Base-by-base conservation (phyloP, 1,139 yeast genomes). In the Kodamaea anthophila region DNA sequence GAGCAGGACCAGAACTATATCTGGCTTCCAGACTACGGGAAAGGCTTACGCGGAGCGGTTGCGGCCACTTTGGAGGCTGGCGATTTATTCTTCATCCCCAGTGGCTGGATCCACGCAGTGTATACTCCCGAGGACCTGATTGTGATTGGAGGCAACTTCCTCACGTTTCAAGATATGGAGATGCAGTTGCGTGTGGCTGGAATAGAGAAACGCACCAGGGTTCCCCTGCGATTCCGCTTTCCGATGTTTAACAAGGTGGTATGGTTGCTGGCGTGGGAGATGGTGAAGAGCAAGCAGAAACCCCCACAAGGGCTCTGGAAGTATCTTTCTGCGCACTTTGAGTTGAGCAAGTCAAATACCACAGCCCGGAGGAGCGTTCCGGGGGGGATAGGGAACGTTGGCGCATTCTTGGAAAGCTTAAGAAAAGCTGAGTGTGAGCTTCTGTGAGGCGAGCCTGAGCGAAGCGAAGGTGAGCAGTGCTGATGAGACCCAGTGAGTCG, bases 41-140 rank as follows among this genome's bases (percentile, higher is more conserved):
- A 36, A 18, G 35, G 33, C 33, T 61, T 71, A 2, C 36, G 47
- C 5, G 57, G 59, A 14, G 88, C 95, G 4, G 63, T 82, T 33
- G 74, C 76, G 33, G 78, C 83, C n/a, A 71, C 74, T 9, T 55
- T 87, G 14, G 41, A 48, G 1, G 65, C 73, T 1, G 94, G 94
- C 0, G 96, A 87, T 49, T 67, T 86, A 15, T 68, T 87, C 53
- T 64, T 86, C 10, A 80, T 87, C 10, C 96, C 96, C 2, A 77
- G 94, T 30, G 96, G 96, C 0, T 87, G 95, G 94, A 86, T 87
- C 30, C 96, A 87, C 53, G 80, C 93, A 0, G 96, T 87, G 0
- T 76, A 77, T 46, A 86, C 96, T 0, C 93, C 94, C 0, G 59
- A 61, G 12, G 95, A 87, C 47, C 75, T 94, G 0, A 58, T 86